Percentiles rank a stretch among this genome's conserved stretches.
Evolutionary conservation across 1,284 basidiomycete genomes (phyloP).

Genomic region (Sanghuangporus sanghuang): DNA sequence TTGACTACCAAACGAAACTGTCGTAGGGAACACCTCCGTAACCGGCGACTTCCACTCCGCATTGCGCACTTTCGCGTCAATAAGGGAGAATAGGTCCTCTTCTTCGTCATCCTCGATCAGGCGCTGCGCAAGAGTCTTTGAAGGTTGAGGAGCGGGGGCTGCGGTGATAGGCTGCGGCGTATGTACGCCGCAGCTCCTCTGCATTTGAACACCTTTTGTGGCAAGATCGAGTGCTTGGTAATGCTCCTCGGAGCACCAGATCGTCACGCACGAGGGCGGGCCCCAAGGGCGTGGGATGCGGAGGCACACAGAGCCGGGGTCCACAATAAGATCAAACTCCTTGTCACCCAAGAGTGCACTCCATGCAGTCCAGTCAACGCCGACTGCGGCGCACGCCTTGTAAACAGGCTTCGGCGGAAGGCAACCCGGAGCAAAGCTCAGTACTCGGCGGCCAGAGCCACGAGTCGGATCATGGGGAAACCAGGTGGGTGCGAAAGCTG

Average conservation of each 20-base stretch:
- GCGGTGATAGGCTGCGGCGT: slow-evolving; percentile 10
- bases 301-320: slow-evolving; percentile 68
- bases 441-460: slow-evolving; percentile 66
- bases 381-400: slow-evolving; percentile 58
- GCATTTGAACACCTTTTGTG: background rate
- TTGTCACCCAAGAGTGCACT: slow-evolving; percentile 57
- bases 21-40: slow-evolving; percentile 47
- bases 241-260: slow-evolving; percentile 48
- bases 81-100: slow-evolving; percentile 65
- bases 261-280: slow-evolving; percentile 41
- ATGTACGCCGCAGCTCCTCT: slow-evolving; percentile 15
- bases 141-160: background rate
- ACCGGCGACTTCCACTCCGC: slow-evolving; percentile 66
- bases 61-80: slow-evolving; percentile 61
- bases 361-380: slow-evolving; percentile 75
- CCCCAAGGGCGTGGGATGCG: slow-evolving; percentile 42
- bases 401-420: slow-evolving; percentile 67
- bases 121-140: slow-evolving; percentile 66
- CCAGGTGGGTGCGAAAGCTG: slow-evolving; percentile 64
- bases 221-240: slow-evolving; percentile 15
- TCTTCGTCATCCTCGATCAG: slow-evolving; percentile 64
- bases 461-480: slow-evolving; percentile 52
- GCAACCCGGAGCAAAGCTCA: slow-evolving; percentile 61
- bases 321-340: slow-evolving; percentile 73
- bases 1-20: slow-evolving; percentile 22